phyloP scores from a whole-genome alignment of 257 asterid genomes.

The Oldenlandia corymbosa region DNA sequence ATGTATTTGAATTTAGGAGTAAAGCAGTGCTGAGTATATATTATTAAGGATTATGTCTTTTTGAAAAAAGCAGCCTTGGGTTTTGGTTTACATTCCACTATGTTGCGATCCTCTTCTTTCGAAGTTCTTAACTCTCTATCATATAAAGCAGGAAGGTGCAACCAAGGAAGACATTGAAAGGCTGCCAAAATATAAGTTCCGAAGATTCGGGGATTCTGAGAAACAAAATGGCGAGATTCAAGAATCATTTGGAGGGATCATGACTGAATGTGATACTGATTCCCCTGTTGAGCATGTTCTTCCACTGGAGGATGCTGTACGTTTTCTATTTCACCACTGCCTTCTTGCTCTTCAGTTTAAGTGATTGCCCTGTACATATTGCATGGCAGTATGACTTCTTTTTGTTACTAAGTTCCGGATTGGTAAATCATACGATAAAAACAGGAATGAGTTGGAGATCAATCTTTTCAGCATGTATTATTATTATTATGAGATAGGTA shows the following conservation, averaged over 20 bases:
- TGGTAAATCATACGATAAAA: not conserved
- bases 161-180: conserved; percentile 91
- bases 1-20: no score
- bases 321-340: conserved; percentile 24
- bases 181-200: conserved; percentile 72
- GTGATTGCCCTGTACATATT: no score
- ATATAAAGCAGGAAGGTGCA: conserved; percentile 86
- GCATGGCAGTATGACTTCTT: no score
- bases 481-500: no score
- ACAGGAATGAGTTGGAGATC: not conserved
- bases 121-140: not conserved
- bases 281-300: conserved; percentile 75
- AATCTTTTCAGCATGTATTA: not conserved
- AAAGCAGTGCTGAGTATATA: no score
- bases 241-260: conserved; percentile 92
- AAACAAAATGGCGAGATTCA: conserved; percentile 86
- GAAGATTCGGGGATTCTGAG: conserved; percentile 85
- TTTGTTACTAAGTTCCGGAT: no score
- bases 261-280: conserved; percentile 75
- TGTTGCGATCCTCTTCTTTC: not conserved
- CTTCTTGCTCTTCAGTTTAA: no score
- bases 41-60: not conserved
- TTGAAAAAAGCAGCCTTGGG: not conserved
- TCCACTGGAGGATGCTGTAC: conserved; percentile 86
- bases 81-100: not conserved